Conservation (phyloP, 2,329 filamentous ascomycete genomes). For the Colletotrichum filicis region DNA sequence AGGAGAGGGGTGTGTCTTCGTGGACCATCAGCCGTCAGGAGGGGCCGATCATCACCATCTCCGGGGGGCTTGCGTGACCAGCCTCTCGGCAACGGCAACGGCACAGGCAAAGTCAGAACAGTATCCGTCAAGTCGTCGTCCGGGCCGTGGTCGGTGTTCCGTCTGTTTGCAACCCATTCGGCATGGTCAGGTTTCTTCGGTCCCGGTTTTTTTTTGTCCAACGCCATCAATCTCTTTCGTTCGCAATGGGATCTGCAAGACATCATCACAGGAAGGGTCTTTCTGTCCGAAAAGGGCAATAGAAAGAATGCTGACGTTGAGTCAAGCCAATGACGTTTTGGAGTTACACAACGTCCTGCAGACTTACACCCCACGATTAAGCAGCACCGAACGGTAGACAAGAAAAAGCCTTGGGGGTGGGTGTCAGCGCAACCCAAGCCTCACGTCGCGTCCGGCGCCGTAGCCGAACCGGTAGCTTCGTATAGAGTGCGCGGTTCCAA, state of each 20-base stretch:
- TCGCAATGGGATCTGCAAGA: background rate
- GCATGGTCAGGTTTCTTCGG: background rate
- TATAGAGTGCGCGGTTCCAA: background rate
- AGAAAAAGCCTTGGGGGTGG: background rate
- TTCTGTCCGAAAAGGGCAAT: background rate
- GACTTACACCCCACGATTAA: background rate
- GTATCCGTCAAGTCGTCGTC: no score
- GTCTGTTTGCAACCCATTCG: background rate
- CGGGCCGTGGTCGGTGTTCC: background rate
- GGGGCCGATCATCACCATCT: constrained; percentile 9
- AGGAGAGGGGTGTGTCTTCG: no score
- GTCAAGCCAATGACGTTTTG: background rate
- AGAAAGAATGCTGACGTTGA: background rate
- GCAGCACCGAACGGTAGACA: background rate
- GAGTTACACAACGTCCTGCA: background rate
- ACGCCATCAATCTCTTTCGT: background rate
- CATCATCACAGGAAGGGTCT: background rate
- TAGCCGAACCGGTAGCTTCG: background rate
- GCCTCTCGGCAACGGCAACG: background rate
- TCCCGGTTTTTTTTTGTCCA: background rate
- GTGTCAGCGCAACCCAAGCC: background rate
- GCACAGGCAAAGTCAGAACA: background rate
- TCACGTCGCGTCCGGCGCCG: background rate
- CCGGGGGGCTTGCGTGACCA: background rate
- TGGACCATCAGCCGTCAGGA: background rate